These are phyloP conservation scores for Sarocladium strictum DNA, from an alignment of 2,329 filamentous ascomycete species.

Conservation along the genomic window DNA sequence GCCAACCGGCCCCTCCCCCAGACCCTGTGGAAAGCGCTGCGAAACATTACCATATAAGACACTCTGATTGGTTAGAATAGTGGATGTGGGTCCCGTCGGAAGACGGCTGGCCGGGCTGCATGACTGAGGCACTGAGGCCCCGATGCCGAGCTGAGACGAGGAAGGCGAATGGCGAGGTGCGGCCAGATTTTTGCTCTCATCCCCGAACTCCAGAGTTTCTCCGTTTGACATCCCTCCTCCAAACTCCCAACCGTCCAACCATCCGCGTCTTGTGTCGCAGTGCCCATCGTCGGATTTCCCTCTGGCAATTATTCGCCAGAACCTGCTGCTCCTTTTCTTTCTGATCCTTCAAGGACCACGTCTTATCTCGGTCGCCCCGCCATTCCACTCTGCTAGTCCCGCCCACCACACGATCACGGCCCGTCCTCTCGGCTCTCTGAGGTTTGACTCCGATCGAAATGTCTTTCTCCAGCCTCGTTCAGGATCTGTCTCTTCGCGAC, in stretches of 20 bases:
- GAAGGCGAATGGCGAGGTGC: conserved; percentile 1
- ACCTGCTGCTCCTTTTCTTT: not conserved
- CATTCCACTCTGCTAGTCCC: conserved; percentile 11
- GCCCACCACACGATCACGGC: not conserved
- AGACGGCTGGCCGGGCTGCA: not conserved
- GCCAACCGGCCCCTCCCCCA: too few species aligned
- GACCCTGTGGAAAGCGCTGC: not conserved
- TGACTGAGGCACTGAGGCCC: conserved; percentile 6
- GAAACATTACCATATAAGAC: not conserved
- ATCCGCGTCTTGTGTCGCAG: not conserved
- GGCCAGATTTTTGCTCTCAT: not conserved
- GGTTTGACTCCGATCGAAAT: conserved; percentile 31
- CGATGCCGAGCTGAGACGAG: not conserved
- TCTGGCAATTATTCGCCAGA: not conserved
- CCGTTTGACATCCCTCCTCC: not conserved
- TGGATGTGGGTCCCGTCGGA: not conserved
- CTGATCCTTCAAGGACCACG: not conserved
- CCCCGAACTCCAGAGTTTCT: not conserved
- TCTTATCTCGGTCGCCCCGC: conserved; percentile 7
- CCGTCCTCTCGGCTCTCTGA: not conserved
- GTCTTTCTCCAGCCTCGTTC: conserved; percentile 64
- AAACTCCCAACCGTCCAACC: not conserved
- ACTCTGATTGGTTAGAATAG: not conserved
- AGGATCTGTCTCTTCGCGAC: conserved; percentile 58
- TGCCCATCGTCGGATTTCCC: not conserved